phyloP scores from a whole-genome alignment of 116 monocot genomes.

The Zostera marina region DNA sequence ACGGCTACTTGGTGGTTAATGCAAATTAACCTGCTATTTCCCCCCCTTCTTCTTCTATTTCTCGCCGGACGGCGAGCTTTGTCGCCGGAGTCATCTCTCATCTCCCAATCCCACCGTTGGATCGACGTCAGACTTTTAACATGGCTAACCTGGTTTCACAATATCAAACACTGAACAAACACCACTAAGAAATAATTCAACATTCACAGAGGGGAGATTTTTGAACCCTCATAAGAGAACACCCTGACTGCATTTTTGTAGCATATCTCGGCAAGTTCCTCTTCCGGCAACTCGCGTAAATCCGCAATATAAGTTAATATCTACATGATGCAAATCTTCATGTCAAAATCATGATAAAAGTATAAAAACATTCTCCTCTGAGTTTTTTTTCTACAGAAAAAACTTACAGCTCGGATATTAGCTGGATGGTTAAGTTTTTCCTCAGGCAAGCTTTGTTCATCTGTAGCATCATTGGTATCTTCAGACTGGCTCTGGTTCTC shows the following conservation, averaged over 20 bases:
- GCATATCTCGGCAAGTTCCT: slow-evolving; percentile 63
- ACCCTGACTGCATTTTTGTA: slow-evolving; percentile 54
- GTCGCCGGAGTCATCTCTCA: no score
- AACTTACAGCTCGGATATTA: slow-evolving; percentile 60
- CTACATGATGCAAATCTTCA: slow-evolving; percentile 15
- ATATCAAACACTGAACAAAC: no score
- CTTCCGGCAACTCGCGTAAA: slow-evolving; percentile 62
- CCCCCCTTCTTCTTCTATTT: no score
- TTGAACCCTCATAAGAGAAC: slow-evolving; percentile 72
- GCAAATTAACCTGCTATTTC: no score
- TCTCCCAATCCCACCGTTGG: no score
- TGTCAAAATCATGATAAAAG: neutral
- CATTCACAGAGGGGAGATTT: slow-evolving; percentile 17
- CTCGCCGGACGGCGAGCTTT: no score
- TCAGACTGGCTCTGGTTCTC: slow-evolving; percentile 2
- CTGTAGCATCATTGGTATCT: slow-evolving; percentile 6
- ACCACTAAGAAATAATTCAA: neutral
- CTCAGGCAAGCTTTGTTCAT: slow-evolving; percentile 6
- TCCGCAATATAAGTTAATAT: slow-evolving; percentile 63
- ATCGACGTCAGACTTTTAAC: no score
- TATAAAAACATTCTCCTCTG: neutral
- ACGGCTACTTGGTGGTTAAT: no score
- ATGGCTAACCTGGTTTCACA: no score
- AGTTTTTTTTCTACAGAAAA: neutral
- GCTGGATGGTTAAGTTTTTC: slow-evolving; percentile 72